Evolutionary conservation across 1,139 yeast genomes (phyloP), one percentile per base, ranked within the genome.

Genomic region (Diutina scorzettiae): DNA sequence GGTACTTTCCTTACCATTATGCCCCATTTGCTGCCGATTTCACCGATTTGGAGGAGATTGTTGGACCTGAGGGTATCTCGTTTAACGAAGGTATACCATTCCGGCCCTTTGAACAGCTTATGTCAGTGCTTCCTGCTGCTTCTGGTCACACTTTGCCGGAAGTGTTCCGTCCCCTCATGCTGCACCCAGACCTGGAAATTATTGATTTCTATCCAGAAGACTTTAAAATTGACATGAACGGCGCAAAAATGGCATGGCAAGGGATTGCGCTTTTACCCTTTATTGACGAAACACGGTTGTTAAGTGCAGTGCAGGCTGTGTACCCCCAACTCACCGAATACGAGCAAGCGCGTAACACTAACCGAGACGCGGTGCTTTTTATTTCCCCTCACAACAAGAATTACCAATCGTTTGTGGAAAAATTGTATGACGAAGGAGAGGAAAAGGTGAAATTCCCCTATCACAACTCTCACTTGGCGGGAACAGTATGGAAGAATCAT

Each of bases 121-220:
- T 93, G 99, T 95, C 96, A 12, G 98, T 93, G 23, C 69, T 93
- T 49, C 99, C 99, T 1, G 95, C 91, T 20, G 78, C 96, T 65
- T 87, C 97, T 5, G 77, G 76, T 46, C 70, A 72, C 43, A 72
- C 91, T 49, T 78, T 93, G 59, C 98, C 99, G 2, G 59, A 70
- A 6, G 76, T 76, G 29, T 83, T 82, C 56, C 74, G 95, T 59
- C 73, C 79, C 5, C 67, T 93, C 48, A 89, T 91, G 96, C 78
- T 81, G n/a, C 96, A 89, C 45, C 81, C 79, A 40, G 70, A 70
- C 42, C 89, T 97, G 2, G 95, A 96, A 23, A 87, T 93, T 49
- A 73, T 72, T 45, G 96, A 86, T 51, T 89, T 87, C 53, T 91
- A 93, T 56, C 99, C 99, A 4, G 71, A 74, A 47, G 86, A 85